Evolutionary conservation across 2,329 filamentous ascomycete genomes (phyloP).

Genomic region (Clonostachys solani): DNA sequence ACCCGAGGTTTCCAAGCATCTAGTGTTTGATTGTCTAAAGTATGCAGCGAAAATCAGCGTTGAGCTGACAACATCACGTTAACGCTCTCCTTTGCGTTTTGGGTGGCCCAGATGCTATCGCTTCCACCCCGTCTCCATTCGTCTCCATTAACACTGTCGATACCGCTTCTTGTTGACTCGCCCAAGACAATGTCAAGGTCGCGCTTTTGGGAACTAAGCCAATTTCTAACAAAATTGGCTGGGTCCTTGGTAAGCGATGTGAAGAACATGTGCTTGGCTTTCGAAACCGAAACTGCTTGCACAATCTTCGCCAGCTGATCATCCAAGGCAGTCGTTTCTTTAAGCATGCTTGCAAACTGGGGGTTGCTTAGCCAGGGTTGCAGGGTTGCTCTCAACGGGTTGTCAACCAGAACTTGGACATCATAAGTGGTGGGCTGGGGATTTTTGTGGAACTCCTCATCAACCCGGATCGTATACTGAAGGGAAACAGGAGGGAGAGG

Average conservation of each 20-base stretch:
- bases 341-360: slow-evolving; percentile 66
- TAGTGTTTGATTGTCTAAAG: too few species aligned
- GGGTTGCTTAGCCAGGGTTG: slow-evolving; percentile 64
- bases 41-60: slow-evolving; percentile 11
- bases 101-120: slow-evolving; percentile 51
- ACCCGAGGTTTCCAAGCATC: too few species aligned
- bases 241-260: slow-evolving; percentile 76
- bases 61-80: slow-evolving; percentile 55
- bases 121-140: slow-evolving; percentile 65
- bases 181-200: slow-evolving; percentile 87
- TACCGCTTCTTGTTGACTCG: slow-evolving; percentile 64
- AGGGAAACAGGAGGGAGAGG: slow-evolving; percentile 79
- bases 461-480: slow-evolving; percentile 89
- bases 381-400: slow-evolving; percentile 69
- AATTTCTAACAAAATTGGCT: slow-evolving; percentile 76
- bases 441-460: slow-evolving; percentile 73
- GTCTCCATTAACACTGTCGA: slow-evolving; percentile 50
- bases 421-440: slow-evolving; percentile 85
- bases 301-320: slow-evolving; percentile 81
- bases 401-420: slow-evolving; percentile 77
- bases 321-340: slow-evolving; percentile 73
- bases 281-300: slow-evolving; percentile 78
- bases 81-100: slow-evolving; percentile 59
- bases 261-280: slow-evolving; percentile 88
- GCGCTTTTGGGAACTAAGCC: slow-evolving; percentile 86